phyloP scores from a whole-genome alignment of 352 stramenopile species.

The Peronospora belbahrii region DNA sequence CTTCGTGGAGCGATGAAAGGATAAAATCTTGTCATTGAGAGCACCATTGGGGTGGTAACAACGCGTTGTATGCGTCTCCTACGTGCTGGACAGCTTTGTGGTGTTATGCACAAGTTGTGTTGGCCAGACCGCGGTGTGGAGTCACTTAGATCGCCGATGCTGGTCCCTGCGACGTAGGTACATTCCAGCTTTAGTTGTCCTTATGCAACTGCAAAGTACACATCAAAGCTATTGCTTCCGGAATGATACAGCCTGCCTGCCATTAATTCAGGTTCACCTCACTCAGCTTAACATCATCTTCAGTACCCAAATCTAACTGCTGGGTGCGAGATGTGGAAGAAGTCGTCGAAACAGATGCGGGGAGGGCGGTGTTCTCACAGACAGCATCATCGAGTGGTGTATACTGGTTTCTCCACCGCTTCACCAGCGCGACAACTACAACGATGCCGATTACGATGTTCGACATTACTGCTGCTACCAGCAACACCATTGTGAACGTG shows the following conservation, averaged over 20 bases:
- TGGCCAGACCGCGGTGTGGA: too few species aligned
- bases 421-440: conserved; percentile 32
- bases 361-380: conserved; percentile 2
- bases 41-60: too few species aligned
- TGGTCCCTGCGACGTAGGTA: too few species aligned
- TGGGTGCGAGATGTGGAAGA: conserved; percentile 6
- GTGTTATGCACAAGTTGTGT: background rate
- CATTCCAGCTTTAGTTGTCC: conserved; percentile 24
- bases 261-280: conserved; percentile 44
- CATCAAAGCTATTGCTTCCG: conserved; percentile 17
- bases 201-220: conserved; percentile 1
- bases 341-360: conserved; percentile 11
- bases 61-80: too few species aligned
- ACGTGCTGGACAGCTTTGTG: background rate
- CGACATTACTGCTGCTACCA: conserved; percentile 21
- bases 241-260: background rate
- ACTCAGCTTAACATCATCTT: conserved; percentile 37
- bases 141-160: too few species aligned
- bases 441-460: conserved; percentile 30
- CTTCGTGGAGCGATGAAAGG: too few species aligned
- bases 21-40: too few species aligned
- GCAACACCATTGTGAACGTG: conserved; percentile 33
- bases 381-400: conserved; percentile 30
- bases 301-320: conserved; percentile 18
- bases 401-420: conserved; percentile 54